Evolutionary conservation across 306 rosid genomes (phyloP), one percentile per base, ranked within the genome.

Genomic region (Ormosia emarginata): DNA sequence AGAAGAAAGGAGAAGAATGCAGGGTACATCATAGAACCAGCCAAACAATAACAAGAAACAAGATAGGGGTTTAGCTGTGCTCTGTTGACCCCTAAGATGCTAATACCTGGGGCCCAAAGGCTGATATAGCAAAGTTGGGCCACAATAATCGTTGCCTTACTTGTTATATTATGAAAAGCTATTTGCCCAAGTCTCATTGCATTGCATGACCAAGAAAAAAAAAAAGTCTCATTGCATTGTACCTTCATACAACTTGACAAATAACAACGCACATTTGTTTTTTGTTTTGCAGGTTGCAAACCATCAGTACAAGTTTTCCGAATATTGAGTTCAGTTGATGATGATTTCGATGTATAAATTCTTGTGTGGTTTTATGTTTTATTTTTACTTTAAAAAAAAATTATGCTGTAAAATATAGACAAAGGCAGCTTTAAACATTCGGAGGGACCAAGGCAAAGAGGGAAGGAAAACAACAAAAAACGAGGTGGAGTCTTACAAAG

Each of bases 351-450:
- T 79, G 50, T 6, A 52, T 67, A 67, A 36, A 12, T 37, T 53
- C 15, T 46, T 47, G 37, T 59, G 12, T 30, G 13, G 3, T 61
- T 70, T 68, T 58, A 8, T 73, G 30, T 17, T 5, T 13, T 32
- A 17, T 41, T 11, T 47, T 44, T 2, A 14, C 3, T 34, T 61
- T 12, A n/a, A n/a, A n/a, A n/a, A n/a, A n/a, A n/a, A n/a, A n/a
- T 6, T 33, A 0, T 46, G 6, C 5, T 34, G 4, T 37, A 8
- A 18, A 66, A 13, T 24, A 10, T 24, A 10, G 34, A 83, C 13
- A 44, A 81, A 63, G 72, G 34, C n/a, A 39, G 18, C 57, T 75
- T 67, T 50, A 67, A 18, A 49, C 73, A 34, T 64, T 77, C 39
- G 24, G 36, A 62, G 37, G 34, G 39, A 62, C 63, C 37, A 47